Evolutionary conservation across 805 yeast genomes (phyloP).

Genomic region (Metschnikowia gelsemii): DNA sequence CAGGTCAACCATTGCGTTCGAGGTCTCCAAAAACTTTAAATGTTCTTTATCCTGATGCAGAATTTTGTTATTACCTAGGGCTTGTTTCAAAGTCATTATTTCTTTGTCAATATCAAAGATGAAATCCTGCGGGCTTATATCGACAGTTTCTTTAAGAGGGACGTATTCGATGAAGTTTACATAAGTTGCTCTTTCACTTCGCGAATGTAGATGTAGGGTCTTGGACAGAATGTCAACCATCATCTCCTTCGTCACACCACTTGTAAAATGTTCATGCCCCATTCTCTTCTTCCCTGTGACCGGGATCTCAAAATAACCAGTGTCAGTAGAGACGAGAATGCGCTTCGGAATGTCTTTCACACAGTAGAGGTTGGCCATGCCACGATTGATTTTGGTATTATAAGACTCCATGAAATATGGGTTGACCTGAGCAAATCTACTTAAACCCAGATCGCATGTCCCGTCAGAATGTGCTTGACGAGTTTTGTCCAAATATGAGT

Average conservation of each 20-base stretch:
- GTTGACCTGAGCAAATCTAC: slow-evolving; percentile 28
- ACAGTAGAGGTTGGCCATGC: slow-evolving; percentile 37
- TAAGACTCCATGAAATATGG: slow-evolving; percentile 37
- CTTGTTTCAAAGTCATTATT: slow-evolving; percentile 26
- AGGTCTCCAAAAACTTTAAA: slow-evolving; percentile 30
- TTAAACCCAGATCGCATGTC: slow-evolving; percentile 24
- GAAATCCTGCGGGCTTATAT: slow-evolving; percentile 28
- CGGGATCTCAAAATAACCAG: slow-evolving; percentile 28
- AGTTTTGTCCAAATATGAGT: slow-evolving; percentile 20
- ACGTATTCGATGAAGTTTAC: slow-evolving; percentile 8
- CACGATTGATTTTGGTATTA: slow-evolving; percentile 32
- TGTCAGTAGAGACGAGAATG: slow-evolving; percentile 27
- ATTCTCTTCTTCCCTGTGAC: slow-evolving; percentile 28
- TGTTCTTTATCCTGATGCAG: slow-evolving; percentile 23
- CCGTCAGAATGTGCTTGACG: slow-evolving; percentile 23
- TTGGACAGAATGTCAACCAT: slow-evolving; percentile 5
- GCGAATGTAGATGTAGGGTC: neutral
- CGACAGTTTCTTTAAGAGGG: slow-evolving; percentile 14
- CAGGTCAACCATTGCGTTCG: slow-evolving; percentile 22
- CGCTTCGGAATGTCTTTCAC: slow-evolving; percentile 28
- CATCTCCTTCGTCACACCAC: slow-evolving; percentile 1
- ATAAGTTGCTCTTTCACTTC: neutral
- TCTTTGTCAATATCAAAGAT: slow-evolving; percentile 31
- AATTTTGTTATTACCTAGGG: slow-evolving; percentile 16
- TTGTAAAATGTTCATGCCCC: slow-evolving; percentile 12